A percentile compares a stretch with the other conserved stretches of the same genome.
Conservation (phyloP, 2,329 filamentous ascomycete species). For the Alternaria gansuensis region DNA sequence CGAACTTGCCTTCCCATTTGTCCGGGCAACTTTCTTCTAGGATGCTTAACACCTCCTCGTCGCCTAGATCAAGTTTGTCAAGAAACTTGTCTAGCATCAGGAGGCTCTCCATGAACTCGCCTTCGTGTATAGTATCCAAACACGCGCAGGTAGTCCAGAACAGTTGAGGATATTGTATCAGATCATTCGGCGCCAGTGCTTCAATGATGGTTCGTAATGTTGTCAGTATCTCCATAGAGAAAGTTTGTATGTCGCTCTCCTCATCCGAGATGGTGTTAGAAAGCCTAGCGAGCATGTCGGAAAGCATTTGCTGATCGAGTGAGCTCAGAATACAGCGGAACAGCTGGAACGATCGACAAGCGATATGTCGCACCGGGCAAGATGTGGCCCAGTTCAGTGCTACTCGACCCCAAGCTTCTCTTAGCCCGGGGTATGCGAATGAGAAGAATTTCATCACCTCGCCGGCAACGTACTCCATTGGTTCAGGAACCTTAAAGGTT, state of each 20-base stretch:
- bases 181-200: slow-evolving; percentile 79
- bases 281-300: slow-evolving; percentile 92
- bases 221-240: slow-evolving; percentile 96
- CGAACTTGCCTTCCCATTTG: slow-evolving; percentile 88
- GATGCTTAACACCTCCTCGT: slow-evolving; percentile 71
- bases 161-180: slow-evolving; percentile 90
- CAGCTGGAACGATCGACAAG: slow-evolving; percentile 96
- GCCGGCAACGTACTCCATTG: slow-evolving; percentile 85
- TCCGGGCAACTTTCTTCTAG: slow-evolving; percentile 81
- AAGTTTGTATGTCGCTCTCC: slow-evolving; percentile 90
- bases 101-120: slow-evolving; percentile 89
- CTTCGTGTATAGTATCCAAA: slow-evolving; percentile 94
- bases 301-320: slow-evolving; percentile 91
- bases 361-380: slow-evolving; percentile 91
- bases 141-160: slow-evolving; percentile 99
- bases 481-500: slow-evolving; percentile 80
- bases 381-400: slow-evolving; percentile 96
- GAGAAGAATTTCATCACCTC: slow-evolving; percentile 88
- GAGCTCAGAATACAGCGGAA: slow-evolving; percentile 93
- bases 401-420: slow-evolving; percentile 88
- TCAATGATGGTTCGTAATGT: slow-evolving; percentile 91
- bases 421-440: slow-evolving; percentile 82
- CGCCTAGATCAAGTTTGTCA: slow-evolving; percentile 81
- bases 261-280: slow-evolving; percentile 98
- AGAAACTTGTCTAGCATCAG: slow-evolving; percentile 90